Percentiles rank a stretch among this genome's conserved stretches.
phyloP scores from a whole-genome alignment of 345 rosid species.

The Boechera stricta region DNA sequence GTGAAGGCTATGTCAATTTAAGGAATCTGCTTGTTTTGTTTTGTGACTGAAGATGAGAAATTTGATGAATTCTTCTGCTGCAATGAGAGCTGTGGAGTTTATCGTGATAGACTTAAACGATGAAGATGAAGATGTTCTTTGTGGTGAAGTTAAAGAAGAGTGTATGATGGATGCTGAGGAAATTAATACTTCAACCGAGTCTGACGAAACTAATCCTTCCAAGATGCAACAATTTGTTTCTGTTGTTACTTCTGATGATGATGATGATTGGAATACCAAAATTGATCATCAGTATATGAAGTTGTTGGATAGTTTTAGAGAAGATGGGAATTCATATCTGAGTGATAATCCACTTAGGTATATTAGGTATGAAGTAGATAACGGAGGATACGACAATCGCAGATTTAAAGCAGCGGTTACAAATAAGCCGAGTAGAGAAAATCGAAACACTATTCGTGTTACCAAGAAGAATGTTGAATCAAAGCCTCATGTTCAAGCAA shows the following conservation, averaged over 20 bases:
- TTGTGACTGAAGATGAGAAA: constrained; percentile 5
- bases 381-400: constrained; percentile 37
- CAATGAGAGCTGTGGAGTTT: constrained; percentile 25
- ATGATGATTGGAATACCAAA: constrained; percentile 9
- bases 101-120: constrained; percentile 24
- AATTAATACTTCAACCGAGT: background rate
- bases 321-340: constrained; percentile 43
- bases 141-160: constrained; percentile 4
- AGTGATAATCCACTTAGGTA: constrained; percentile 34
- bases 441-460: background rate
- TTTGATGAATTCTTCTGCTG: background rate
- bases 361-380: constrained; percentile 40
- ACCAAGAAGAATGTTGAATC: constrained; percentile 26
- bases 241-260: background rate
- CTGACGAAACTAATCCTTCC: constrained; percentile 13
- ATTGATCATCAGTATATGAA: constrained; percentile 48
- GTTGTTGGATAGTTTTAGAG: constrained; percentile 49
- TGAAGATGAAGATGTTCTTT: constrained; percentile 12
- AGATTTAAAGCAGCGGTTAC: background rate
- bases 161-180: constrained; percentile 10
- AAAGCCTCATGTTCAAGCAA: constrained; percentile 18
- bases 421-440: constrained; percentile 10
- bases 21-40: background rate
- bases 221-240: background rate
- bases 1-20: background rate